A percentile compares a stretch with the other conserved stretches of the same genome.
These are phyloP conservation scores for Entoloma clypeatum DNA, from an alignment of 1,284 basidiomycete species.

Conservation along the genomic window DNA sequence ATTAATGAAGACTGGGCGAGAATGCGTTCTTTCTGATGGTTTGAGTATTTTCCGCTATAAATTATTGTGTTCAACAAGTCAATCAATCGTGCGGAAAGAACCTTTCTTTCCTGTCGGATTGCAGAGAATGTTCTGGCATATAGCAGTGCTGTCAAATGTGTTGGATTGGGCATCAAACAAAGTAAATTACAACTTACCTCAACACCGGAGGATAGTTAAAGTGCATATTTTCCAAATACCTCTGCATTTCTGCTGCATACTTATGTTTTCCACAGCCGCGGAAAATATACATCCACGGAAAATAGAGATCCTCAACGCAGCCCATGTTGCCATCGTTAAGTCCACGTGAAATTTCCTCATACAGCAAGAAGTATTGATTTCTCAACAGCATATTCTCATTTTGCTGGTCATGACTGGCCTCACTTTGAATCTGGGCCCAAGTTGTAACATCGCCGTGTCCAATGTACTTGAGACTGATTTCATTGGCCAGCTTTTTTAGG, in stretches of 20 bases:
- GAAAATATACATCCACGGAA: constrained; percentile 31
- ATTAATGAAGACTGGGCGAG: constrained; percentile 31
- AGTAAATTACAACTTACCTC: constrained; percentile 16
- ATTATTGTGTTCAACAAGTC: constrained; percentile 28
- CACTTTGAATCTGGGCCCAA: constrained; percentile 1
- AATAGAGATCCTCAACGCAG: constrained; percentile 23
- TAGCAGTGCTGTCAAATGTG: constrained; percentile 14
- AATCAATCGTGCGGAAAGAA: constrained; percentile 23
- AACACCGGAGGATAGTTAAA: constrained; percentile 28
- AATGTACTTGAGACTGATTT: constrained; percentile 19
- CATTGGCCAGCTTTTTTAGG: constrained; percentile 17
- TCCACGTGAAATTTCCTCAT: constrained; percentile 24
- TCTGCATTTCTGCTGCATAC: constrained; percentile 26
- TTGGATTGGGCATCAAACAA: background rate
- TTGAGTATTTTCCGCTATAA: constrained; percentile 27
- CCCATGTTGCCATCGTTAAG: constrained; percentile 35
- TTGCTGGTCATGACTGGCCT: constrained; percentile 22
- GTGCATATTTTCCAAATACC: constrained; percentile 26
- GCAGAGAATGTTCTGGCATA: constrained; percentile 25
- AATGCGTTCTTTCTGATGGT: constrained; percentile 25
- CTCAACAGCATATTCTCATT: constrained; percentile 28
- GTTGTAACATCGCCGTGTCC: constrained; percentile 7
- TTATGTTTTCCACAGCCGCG: constrained; percentile 32
- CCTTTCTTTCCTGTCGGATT: constrained; percentile 26
- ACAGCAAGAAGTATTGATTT: constrained; percentile 24